Base-by-base conservation (phyloP, 768 basidiomycete species). In the Ephemerocybe angulata region DNA sequence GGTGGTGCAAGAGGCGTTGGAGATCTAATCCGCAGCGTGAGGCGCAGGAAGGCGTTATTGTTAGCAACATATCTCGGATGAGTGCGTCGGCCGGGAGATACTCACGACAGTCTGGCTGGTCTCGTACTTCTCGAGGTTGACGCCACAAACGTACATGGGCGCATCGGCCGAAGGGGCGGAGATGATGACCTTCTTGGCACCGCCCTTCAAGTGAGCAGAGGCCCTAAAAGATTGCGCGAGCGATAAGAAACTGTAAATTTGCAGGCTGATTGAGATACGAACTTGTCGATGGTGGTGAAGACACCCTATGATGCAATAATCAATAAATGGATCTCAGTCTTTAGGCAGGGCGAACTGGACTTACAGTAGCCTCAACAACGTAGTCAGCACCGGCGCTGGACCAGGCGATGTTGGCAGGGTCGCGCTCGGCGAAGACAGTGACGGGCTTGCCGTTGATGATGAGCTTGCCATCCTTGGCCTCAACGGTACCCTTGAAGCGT, bases 141-240 rank as follows among this genome's bases (percentile, higher is more conserved):
- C 96, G 80, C 91, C 93, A 63, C 81, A 82, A 51, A 95, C 93
- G 73, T 84, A 94, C 93, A 95, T 95, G 63, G 93, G 93, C 5
- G 93, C 93, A 70, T 95, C 92, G 29, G 92, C 83, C n/a, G 96
- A 98, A 62, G 96, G 96, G 44, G 96, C 96, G 61, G 95, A 96
- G 83, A 99, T 98, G 78, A 99, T 81, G 70, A 99, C 96, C 82
- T 98, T 99, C 87, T 98, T 98, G 68, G 96, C 96, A 71, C 96
- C 96, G 64, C 96, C 96, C 77, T 95, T 93, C 76, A 99, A 79
- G 78, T 99, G 96, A 62, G 85, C 87, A 46, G 80, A 80, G 53
- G 96, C 96, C 80, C 87, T 90, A 54, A 3, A n/a, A 50, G 28
- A 35, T 5, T 29, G 55, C 52, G 38, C 57, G 63, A 21, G 17